phyloP scores from a whole-genome alignment of 2,329 filamentous ascomycete species.

The Dryadomyces quercus-mongolicae region DNA sequence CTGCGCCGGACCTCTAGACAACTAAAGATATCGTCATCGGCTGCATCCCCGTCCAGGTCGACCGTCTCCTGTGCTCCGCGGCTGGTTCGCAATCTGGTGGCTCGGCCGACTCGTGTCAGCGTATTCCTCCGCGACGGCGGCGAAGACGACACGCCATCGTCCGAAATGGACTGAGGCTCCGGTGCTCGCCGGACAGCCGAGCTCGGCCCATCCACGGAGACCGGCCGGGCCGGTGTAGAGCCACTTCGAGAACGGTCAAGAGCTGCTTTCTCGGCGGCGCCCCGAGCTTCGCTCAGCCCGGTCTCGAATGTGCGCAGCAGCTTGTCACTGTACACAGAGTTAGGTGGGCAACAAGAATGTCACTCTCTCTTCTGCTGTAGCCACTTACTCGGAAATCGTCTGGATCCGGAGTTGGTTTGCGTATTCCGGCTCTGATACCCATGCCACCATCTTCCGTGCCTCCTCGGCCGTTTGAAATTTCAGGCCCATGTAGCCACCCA shows the following conservation, averaged over 20 bases:
- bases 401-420: neutral
- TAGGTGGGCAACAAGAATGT: neutral
- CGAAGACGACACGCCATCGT: neutral
- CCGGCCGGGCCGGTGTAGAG: neutral
- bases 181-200: no score
- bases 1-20: neutral
- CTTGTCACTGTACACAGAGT: neutral
- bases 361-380: no score
- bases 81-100: neutral
- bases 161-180: no score
- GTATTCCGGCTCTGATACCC: neutral
- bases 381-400: no score
- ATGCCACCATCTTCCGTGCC: neutral
- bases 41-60: neutral
- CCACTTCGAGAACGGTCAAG: neutral
- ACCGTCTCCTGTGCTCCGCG: neutral
- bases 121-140: neutral
- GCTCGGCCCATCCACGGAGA: no score
- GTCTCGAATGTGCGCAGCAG: neutral
- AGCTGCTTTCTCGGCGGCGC: neutral
- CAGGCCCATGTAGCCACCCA: constrained; percentile 2
- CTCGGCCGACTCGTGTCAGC: no score
- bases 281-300: neutral
- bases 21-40: neutral
- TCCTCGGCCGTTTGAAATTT: constrained; percentile 3